Conservation (phyloP, 2,329 filamentous ascomycete genomes). For the Colletotrichum sublineola region DNA sequence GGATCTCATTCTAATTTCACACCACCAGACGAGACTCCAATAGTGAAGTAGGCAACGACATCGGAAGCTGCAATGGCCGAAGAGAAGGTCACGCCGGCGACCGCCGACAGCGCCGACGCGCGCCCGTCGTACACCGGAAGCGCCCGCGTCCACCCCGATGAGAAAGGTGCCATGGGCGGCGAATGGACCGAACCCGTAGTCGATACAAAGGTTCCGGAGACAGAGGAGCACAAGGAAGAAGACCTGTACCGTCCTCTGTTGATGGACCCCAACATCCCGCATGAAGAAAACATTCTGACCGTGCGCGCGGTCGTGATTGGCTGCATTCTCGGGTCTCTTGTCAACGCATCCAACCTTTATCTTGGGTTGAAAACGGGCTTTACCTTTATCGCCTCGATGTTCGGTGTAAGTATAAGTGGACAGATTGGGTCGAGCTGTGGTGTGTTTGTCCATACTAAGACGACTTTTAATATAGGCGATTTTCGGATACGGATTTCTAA, state of each 20-base stretch:
- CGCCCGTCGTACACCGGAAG: constrained; percentile 27
- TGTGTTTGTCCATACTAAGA: neutral
- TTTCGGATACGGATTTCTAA: constrained; percentile 71
- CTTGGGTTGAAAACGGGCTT: constrained; percentile 67
- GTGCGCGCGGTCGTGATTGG: constrained; percentile 68
- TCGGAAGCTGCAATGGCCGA: constrained; percentile 15
- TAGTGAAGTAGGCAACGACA: too few relatives aligned
- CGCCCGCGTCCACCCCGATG: constrained; percentile 30
- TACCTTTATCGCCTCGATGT: constrained; percentile 62
- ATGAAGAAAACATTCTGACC: constrained; percentile 65
- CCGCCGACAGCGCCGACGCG: constrained; percentile 26
- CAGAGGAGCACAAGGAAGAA: constrained; percentile 49
- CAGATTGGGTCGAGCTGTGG: accelerated
- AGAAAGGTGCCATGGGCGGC: constrained; percentile 40
- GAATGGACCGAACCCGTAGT: constrained; percentile 43
- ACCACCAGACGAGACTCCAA: neutral
- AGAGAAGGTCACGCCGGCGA: constrained; percentile 18
- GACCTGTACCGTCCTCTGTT: constrained; percentile 57
- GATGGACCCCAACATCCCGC: constrained; percentile 53
- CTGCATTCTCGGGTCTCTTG: constrained; percentile 68
- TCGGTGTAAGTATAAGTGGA: constrained; percentile 46
- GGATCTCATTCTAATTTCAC: neutral
- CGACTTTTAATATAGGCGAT: constrained; percentile 55
- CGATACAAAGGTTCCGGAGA: constrained; percentile 47
- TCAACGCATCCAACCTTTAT: constrained; percentile 74